Percentiles rank a stretch among this genome's conserved stretches.
phyloP scores from a whole-genome alignment of 108 stramenopile species.

The Discostella pseudostelligera region DNA sequence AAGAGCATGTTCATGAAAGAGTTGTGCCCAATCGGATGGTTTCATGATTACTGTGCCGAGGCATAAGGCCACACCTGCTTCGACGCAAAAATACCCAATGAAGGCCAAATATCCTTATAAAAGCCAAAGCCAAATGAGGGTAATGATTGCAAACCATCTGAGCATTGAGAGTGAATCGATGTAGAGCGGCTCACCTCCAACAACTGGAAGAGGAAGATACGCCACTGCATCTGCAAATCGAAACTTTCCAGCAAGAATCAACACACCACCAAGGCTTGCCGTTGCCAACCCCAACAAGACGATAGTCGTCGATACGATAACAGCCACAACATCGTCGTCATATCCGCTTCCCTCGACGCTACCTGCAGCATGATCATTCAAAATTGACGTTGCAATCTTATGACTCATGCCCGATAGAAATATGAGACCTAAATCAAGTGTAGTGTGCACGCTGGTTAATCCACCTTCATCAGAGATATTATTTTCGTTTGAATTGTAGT shows the following conservation, averaged over 20 bases:
- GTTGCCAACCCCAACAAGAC: constrained; percentile 76
- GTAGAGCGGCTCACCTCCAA: constrained; percentile 12
- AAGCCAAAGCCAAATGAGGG: not conserved
- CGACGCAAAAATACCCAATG: constrained; percentile 95
- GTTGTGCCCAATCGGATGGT: constrained; percentile 64
- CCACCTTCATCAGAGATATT: no score
- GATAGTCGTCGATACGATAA: constrained; percentile 70
- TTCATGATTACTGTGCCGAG: constrained; percentile 71
- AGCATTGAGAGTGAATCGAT: not conserved
- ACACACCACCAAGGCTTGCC: constrained; percentile 72
- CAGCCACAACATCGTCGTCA: constrained; percentile 52
- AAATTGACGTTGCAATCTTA: constrained; percentile 67
- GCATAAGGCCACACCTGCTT: constrained; percentile 87
- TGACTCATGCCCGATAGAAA: constrained; percentile 90
- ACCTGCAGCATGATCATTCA: no score
- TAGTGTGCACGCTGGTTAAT: no score
- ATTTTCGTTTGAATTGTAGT: no score
- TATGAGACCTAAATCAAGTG: constrained; percentile 66
- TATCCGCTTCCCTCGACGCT: constrained; percentile 17
- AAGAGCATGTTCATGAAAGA: constrained; percentile 52
- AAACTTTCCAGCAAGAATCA: constrained; percentile 87
- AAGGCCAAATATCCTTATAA: constrained; percentile 84
- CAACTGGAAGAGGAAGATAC: constrained; percentile 94
- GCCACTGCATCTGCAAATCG: constrained; percentile 88
- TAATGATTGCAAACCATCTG: not conserved